Evolutionary conservation across 306 rosid species (phyloP).

Genomic region (Rosa multiflora): DNA sequence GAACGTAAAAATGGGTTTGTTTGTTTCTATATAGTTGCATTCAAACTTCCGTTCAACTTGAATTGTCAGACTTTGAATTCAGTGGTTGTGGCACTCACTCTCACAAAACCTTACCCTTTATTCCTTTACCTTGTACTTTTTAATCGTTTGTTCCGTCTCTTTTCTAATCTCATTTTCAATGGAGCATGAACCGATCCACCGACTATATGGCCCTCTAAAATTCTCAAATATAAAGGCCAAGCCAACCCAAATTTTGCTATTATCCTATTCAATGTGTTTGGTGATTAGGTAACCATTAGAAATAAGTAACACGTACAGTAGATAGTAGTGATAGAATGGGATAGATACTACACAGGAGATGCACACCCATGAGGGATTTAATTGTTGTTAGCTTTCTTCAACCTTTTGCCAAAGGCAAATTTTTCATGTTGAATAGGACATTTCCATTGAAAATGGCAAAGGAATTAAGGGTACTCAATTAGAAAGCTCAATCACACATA

Average conservation of each 20-base stretch:
- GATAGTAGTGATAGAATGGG: constrained; percentile 9
- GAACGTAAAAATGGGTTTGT: constrained; percentile 17
- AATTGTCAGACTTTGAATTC: constrained; percentile 34
- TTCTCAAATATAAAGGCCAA: constrained; percentile 35
- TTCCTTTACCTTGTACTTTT: constrained; percentile 10
- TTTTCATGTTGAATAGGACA: neutral
- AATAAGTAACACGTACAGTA: constrained; percentile 24
- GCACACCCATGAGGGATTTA: neutral
- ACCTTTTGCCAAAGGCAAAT: neutral
- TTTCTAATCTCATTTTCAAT: constrained; percentile 21
- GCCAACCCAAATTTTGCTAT: constrained; percentile 19
- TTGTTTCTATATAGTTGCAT: constrained; percentile 11
- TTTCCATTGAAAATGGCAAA: neutral
- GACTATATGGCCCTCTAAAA: constrained; percentile 41
- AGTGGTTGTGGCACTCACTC: constrained; percentile 48
- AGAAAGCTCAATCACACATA: neutral
- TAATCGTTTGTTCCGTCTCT: neutral
- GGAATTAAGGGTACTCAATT: constrained; percentile 14
- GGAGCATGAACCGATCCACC: constrained; percentile 63
- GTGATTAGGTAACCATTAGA: constrained; percentile 39
- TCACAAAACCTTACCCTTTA: constrained; percentile 30
- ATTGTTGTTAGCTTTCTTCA: neutral
- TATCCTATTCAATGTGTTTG: constrained; percentile 21
- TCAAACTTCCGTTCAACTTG: constrained; percentile 32
- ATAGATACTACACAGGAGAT: neutral